Evolutionary conservation across 1,284 basidiomycete species (phyloP).

Genomic region (Paramarasmius palmivorus): DNA sequence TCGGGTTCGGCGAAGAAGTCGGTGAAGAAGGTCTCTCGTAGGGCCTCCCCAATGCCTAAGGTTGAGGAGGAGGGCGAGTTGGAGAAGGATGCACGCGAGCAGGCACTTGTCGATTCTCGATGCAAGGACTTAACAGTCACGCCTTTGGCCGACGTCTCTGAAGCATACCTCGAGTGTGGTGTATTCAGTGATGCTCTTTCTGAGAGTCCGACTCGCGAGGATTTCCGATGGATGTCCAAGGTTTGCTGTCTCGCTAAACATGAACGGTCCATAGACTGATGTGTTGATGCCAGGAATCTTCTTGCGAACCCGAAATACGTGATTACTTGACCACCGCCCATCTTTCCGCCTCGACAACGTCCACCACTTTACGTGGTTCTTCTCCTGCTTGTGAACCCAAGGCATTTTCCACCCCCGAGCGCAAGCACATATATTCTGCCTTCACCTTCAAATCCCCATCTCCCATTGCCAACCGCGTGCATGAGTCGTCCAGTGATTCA

Average conservation of each 20-base stretch:
- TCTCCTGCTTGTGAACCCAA: slow-evolving; percentile 27
- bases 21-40: slow-evolving; percentile 35
- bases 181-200: slow-evolving; percentile 15
- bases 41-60: slow-evolving; percentile 42
- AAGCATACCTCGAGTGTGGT: slow-evolving; percentile 41
- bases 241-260: slow-evolving; percentile 29
- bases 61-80: slow-evolving; percentile 43
- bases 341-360: slow-evolving; percentile 25
- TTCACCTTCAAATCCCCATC: slow-evolving; percentile 78
- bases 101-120: slow-evolving; percentile 46
- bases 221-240: slow-evolving; percentile 30
- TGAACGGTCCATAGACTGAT: slow-evolving; percentile 19
- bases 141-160: slow-evolving; percentile 63
- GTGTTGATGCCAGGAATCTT: slow-evolving; percentile 39
- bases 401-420: slow-evolving; percentile 67
- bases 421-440: slow-evolving; percentile 65
- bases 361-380: slow-evolving; percentile 23
- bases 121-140: slow-evolving; percentile 66
- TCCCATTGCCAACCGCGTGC: slow-evolving; percentile 51
- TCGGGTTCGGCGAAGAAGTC: slow-evolving; percentile 32
- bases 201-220: slow-evolving; percentile 21
- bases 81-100: slow-evolving; percentile 23
- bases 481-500: slow-evolving; percentile 34
- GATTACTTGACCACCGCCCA: slow-evolving; percentile 50
- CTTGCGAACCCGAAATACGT: slow-evolving; percentile 51